Base-by-base conservation (phyloP, 2,329 filamentous ascomycete genomes). In the Botryosphaeria agaves region DNA sequence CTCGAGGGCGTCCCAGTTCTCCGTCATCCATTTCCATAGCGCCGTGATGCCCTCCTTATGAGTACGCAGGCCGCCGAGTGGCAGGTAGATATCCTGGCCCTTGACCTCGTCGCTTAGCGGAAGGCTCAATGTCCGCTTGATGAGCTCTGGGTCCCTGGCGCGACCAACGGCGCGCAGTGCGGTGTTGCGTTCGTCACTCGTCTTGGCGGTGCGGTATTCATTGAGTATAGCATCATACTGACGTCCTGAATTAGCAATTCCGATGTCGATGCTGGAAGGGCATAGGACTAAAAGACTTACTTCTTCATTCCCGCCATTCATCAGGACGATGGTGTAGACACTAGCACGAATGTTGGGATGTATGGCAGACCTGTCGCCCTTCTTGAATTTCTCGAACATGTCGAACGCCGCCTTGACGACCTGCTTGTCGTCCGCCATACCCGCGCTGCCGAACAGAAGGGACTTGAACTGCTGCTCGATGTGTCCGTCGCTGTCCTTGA, bases 401-500 rank as follows among this genome's bases (percentile, higher is more conserved):
- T 85, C 80, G 56, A 84, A 78, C 5, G 84, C 78, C 5, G 83
- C 82, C 29, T 72, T 66, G 47, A 87, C 71, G 36, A 93, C 71
- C 41, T 68, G 63, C 44, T 84, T 62, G 45, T 95, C 87, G 19
- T 83, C 84, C 27, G 75, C 69, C 41, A 82, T 62, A 34, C 85
- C 87, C 30, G 87, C 83, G 41, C 67, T 72, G 36, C 80, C 79
- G 49, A 95, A 95, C 51, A 94, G 69, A 49, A 94, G 69, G 9
- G 74, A 75, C 64, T 95, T 95, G 67, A 93, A 91, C 51, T 94
- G 85, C 53, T 93, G 84, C 51, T 85, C 67, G 41, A 94, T 76
- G 49, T 94, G 85, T 29, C 79, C 82, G 44, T 95, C 87, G 3
- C 66, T 67, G 16, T 85, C 78, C 17, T 72, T 76, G 56, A 95